Evolutionary conservation across 2,329 filamentous ascomycete genomes (phyloP).

Genomic region (Penicillium sp.): DNA sequence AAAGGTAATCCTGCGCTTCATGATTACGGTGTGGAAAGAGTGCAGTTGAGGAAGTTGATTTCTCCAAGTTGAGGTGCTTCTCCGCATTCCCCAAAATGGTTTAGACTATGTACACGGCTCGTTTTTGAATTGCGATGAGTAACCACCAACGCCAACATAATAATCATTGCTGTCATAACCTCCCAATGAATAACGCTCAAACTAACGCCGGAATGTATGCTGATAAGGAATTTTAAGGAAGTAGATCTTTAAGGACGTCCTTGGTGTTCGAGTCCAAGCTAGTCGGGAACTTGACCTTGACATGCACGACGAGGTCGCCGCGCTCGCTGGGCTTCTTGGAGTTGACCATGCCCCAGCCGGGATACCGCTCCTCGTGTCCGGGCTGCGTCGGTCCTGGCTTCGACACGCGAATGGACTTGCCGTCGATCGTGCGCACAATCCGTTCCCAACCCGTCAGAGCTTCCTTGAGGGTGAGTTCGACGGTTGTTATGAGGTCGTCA

Average conservation of each 20-base stretch:
- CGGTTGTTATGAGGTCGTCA: constrained; percentile 75
- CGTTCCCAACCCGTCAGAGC: constrained; percentile 90
- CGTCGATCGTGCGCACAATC: constrained; percentile 91
- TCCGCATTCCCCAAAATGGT: constrained; percentile 22
- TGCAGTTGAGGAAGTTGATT: constrained; percentile 5
- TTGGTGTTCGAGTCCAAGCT: constrained; percentile 76
- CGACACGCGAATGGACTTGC: constrained; percentile 75
- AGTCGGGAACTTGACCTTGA: constrained; percentile 90
- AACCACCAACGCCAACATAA: background rate
- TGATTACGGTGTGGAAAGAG: constrained; percentile 12
- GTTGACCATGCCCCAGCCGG: constrained; percentile 87
- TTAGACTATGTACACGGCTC: constrained; percentile 13
- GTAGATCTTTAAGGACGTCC: constrained; percentile 72
- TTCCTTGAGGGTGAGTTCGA: constrained; percentile 87
- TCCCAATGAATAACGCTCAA: constrained; percentile 23
- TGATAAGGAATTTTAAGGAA: constrained; percentile 46
- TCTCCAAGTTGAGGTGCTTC: constrained; percentile 17
- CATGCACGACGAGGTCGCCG: constrained; percentile 83
- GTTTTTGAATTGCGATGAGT: background rate
- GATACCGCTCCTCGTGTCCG: constrained; percentile 76
- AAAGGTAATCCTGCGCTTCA: constrained; percentile 64
- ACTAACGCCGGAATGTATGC: constrained; percentile 22
- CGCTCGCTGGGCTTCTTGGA: constrained; percentile 82
- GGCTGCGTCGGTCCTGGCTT: constrained; percentile 83
- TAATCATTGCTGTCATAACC: constrained; percentile 18